Base-by-base conservation (phyloP, 495 filamentous ascomycete genomes). In the Xylaria bambusicola region DNA sequence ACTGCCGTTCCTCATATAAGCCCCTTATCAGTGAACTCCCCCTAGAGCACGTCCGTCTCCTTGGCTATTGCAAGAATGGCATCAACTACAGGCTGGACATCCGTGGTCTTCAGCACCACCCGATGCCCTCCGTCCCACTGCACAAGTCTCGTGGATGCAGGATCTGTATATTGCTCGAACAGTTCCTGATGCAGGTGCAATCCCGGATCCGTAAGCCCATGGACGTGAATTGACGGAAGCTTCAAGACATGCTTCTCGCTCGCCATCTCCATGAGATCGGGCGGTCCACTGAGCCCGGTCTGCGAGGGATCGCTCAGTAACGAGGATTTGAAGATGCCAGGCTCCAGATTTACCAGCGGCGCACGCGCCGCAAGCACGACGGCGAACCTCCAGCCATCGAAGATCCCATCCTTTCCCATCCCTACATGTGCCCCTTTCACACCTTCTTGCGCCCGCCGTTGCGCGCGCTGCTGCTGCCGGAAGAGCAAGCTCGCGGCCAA, bases 51-150 rank as follows among this genome's bases (percentile, higher is more conserved):
- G 42, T 23, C 23, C 8, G 69, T 71, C 56, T 75, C 58, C 63
- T 62, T 69, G 5, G 76, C 77, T 27, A 83, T 56, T 36, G 69
- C 69, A 20, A 80, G 38, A 18, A 84, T 80, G 53, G 75, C 67
- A 2, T 73, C 59, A 18, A 80, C 73, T n/a, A 86, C 60, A 15
- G 59, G 66, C 46, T 76, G 71, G 13, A 86, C 80, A 72, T 86
- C 83, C 48, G 64, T 62, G 26, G 63, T 70, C 74, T 84, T 84
- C 50, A 87, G 75, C 10, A 83, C 81, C 23, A 87, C 71, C 40
- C 86, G 67, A 67, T 88, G 85, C 17, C 71, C 76, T 1, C 85
- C 85, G 23, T 84, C 77, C 86, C 84, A 88, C 71, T 88, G 82
- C 15, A 86, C 63, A 58, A 88, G 26, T 60, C 61, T 73, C 20